phyloP scores from a whole-genome alignment of 2,329 filamentous ascomycete genomes.

The Penicillium rolfsii region DNA sequence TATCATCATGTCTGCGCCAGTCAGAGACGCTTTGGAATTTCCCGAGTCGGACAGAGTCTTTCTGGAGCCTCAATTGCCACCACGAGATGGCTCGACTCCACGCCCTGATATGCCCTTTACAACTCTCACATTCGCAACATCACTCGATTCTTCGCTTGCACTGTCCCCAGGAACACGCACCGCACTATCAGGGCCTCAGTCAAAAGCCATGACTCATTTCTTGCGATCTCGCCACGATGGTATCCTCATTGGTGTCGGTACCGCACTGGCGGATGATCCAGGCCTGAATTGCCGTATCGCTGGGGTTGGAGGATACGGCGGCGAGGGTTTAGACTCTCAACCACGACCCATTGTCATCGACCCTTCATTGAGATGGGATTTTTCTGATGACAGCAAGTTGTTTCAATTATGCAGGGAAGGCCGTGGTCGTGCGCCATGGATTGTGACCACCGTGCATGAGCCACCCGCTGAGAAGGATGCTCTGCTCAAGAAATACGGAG shows the following conservation, averaged over 20 bases:
- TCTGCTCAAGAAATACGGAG: conserved; percentile 36
- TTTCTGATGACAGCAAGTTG: conserved; percentile 63
- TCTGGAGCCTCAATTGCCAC: conserved; percentile 53
- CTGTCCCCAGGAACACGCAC: conserved; percentile 76
- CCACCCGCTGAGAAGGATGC: conserved; percentile 20
- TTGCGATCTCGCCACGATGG: conserved; percentile 82
- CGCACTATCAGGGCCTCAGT: conserved; percentile 75
- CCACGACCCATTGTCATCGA: conserved; percentile 82
- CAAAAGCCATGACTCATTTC: conserved; percentile 93
- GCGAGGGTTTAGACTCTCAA: conserved; percentile 57
- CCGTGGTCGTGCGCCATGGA: conserved; percentile 70
- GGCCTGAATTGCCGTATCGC: conserved; percentile 80
- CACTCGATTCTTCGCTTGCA: conserved; percentile 76
- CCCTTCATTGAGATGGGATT: conserved; percentile 70
- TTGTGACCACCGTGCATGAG: conserved; percentile 54
- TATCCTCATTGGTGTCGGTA: conserved; percentile 83
- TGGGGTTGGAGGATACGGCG: conserved; percentile 58
- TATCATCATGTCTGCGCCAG: conserved; percentile 7
- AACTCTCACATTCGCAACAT: conserved; percentile 86
- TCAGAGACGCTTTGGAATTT: conserved; percentile 42
- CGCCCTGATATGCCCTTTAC: conserved; percentile 52
- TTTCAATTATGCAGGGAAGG: conserved; percentile 64
- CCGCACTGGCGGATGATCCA: conserved; percentile 81
- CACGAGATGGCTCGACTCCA: conserved; percentile 22
- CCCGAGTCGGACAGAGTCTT: conserved; percentile 45